phyloP scores from a whole-genome alignment of 1,139 yeast species.

The Sugiyamaella castrensis region DNA sequence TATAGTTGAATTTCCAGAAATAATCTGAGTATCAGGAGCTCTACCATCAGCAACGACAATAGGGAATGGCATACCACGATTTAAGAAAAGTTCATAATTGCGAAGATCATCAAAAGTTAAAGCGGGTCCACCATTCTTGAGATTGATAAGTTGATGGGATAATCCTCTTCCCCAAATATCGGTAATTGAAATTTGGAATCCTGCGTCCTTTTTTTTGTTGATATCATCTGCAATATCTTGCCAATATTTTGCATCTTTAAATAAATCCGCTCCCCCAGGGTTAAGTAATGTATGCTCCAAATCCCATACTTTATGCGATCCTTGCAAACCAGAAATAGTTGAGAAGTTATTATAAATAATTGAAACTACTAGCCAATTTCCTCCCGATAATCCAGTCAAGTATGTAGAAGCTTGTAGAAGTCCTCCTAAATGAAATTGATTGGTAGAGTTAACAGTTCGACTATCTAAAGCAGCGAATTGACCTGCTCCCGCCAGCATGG shows the following conservation, averaged over 20 bases:
- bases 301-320: constrained; percentile 73
- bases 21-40: constrained; percentile 54
- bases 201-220: constrained; percentile 65
- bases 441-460: constrained; percentile 53
- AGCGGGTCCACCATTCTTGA: constrained; percentile 58
- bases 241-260: constrained; percentile 63
- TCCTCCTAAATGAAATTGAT: constrained; percentile 72
- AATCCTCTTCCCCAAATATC: constrained; percentile 93
- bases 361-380: constrained; percentile 87
- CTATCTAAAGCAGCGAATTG: constrained; percentile 75
- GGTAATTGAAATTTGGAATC: constrained; percentile 71
- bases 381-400: constrained; percentile 83
- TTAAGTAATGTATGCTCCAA: constrained; percentile 57
- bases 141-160: constrained; percentile 67
- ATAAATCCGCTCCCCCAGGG: constrained; percentile 67
- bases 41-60: constrained; percentile 82
- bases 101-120: constrained; percentile 65
- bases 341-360: constrained; percentile 80
- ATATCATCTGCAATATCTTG: constrained; percentile 46
- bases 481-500: constrained; percentile 88
- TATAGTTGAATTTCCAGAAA: constrained; percentile 66
- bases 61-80: constrained; percentile 83
- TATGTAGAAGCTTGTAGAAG: constrained; percentile 75
- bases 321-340: constrained; percentile 55
- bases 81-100: constrained; percentile 51